Evolutionary conservation across 768 basidiomycete genomes (phyloP), one percentile per base, ranked within the genome.

Genomic region (Kwoniella sp.): DNA sequence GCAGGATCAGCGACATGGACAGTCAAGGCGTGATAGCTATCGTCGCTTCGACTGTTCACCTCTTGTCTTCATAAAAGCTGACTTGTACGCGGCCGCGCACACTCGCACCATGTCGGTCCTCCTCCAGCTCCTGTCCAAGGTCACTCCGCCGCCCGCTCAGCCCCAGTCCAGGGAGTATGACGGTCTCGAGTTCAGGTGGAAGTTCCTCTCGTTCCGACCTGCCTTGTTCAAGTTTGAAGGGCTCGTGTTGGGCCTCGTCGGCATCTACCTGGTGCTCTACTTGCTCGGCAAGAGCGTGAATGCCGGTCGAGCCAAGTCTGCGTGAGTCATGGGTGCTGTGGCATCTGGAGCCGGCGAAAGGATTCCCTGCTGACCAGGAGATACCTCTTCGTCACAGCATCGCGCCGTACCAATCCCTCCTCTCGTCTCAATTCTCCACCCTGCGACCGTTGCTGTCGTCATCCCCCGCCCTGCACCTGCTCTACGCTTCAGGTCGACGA

Each of bases 401-500:
- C 43, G 72, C 78, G 20, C 79, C 82, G 17, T 81, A 89, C 73
- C 71, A 76, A 20, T 74, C 79, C 7, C 70, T 87, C 59, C 80
- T 86, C 53, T 71, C 79, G 38, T 73, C 80, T 29, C 89, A 93
- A 73, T 95, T 95, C 77, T 83, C 87, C 10, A 29, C 22, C 6
- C 40, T 50, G n/a, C 37, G 57, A 38, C 54, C 50, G 9, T 40
- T 65, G 34, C 33, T 70, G 25, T 42, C 63, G 8, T 67, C 69
- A 19, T 58, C 57, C 23, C 63, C 69, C 4, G 37, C 65, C 4
- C 54, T 59, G 11, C 86, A 83, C 69, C 87, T 89, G 77, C 79
- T 80, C 68, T 95, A 87, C 76, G 88, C 88, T 34, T 90, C 89
- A 2, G 91, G 91, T 47, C 78, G 91, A 54, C 85, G 86, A 53